These are phyloP conservation scores for Cetradonia linearis DNA, from an alignment of 495 filamentous ascomycete species.

Conservation along the genomic window DNA sequence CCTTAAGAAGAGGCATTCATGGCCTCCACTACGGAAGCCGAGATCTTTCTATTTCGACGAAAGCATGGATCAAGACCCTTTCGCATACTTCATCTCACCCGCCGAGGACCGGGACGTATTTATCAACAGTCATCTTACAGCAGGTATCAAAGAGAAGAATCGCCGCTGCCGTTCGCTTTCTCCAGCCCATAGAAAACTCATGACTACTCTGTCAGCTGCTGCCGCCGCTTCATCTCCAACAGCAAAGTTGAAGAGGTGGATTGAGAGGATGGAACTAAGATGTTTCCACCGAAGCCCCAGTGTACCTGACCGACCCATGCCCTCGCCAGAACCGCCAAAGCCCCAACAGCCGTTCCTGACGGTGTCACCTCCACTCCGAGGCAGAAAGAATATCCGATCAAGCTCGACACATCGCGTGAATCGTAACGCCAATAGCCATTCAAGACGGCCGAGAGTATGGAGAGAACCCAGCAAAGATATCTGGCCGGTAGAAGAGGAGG, in stretches of 20 bases:
- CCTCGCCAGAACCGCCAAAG: conserved; percentile 5
- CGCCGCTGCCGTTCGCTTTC: conserved; percentile 25
- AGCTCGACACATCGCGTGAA: conserved; percentile 14
- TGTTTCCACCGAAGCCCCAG: conserved; percentile 6
- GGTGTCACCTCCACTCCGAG: conserved; percentile 25
- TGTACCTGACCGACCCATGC: neutral
- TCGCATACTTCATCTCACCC: conserved; percentile 34
- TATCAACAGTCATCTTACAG: conserved; percentile 26
- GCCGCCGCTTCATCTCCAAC: conserved; percentile 12
- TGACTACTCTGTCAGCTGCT: conserved; percentile 6
- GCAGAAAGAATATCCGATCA: conserved; percentile 24
- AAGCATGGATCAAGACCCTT: conserved; percentile 32
- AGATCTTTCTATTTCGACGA: conserved; percentile 12
- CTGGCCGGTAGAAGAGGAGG: conserved; percentile 32
- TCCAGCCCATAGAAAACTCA: conserved; percentile 13
- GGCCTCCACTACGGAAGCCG: conserved; percentile 26
- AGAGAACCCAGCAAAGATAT: conserved; percentile 33
- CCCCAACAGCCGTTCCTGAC: neutral
- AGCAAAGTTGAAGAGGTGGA: conserved; percentile 23
- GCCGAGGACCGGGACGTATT: conserved; percentile 29
- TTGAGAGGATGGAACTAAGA: conserved; percentile 22
- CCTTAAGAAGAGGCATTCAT: conserved; percentile 29
- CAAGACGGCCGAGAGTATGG: conserved; percentile 33
- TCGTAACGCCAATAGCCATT: conserved; percentile 25
- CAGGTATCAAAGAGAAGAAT: conserved; percentile 25